Conservation (phyloP, 2,329 filamentous ascomycete genomes). For the Fonsecaea multimorphosa region DNA sequence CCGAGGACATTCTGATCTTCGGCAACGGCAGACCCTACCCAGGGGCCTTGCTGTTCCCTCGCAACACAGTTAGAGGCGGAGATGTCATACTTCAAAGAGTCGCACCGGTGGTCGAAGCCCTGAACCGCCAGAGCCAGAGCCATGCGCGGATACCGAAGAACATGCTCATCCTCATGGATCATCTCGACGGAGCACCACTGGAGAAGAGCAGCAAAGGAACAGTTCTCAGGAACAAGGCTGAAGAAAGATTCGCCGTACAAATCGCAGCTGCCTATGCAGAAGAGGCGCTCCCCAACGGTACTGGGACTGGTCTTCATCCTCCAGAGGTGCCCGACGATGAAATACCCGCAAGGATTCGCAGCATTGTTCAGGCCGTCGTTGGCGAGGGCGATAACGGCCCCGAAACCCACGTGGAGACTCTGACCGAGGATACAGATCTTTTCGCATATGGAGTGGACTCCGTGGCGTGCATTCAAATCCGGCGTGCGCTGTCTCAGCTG, state of each 20-base stretch:
- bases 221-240: slow-evolving; percentile 59
- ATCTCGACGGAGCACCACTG: slow-evolving; percentile 46
- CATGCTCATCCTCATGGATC: slow-evolving; percentile 58
- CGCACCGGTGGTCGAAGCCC: slow-evolving; percentile 52
- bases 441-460: slow-evolving; percentile 68
- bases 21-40: slow-evolving; percentile 63
- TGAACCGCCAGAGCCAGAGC: slow-evolving; percentile 58
- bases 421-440: slow-evolving; percentile 55
- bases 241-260: slow-evolving; percentile 53
- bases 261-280: slow-evolving; percentile 44
- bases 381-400: slow-evolving; percentile 1
- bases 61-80: slow-evolving; percentile 43
- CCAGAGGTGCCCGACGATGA: slow-evolving; percentile 3
- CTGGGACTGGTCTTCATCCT: too few relatives aligned
- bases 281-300: slow-evolving; percentile 41
- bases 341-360: slow-evolving; percentile 1
- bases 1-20: slow-evolving; percentile 66
- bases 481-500: slow-evolving; percentile 26
- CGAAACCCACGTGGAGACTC: slow-evolving; percentile 35
- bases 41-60: slow-evolving; percentile 62
- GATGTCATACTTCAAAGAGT: slow-evolving; percentile 50
- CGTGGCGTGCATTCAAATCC: slow-evolving; percentile 61
- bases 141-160: slow-evolving; percentile 58
- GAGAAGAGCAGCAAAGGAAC: slow-evolving; percentile 70
- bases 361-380: slow-evolving; percentile 12